Evolutionary conservation across 1,284 basidiomycete species (phyloP).

Genomic region (Moesziomyces sp.): DNA sequence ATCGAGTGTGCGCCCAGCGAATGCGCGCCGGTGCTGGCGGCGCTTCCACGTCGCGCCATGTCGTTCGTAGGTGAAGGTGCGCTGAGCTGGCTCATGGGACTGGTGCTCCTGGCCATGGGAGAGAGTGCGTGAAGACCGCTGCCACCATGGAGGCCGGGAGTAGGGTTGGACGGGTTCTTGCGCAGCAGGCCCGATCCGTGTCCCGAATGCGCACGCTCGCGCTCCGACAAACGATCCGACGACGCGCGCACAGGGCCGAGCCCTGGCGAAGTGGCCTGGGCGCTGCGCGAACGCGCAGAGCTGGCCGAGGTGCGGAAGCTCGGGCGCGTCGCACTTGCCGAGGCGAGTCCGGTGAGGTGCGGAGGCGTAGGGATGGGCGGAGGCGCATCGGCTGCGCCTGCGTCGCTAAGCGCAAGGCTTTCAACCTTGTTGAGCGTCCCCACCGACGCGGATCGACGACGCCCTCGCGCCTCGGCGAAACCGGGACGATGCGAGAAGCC

Average conservation of each 20-base stretch:
- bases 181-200: conserved; percentile 51
- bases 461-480: conserved; percentile 42
- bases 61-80: conserved; percentile 29
- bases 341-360: conserved; percentile 15
- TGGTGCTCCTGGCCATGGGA: conserved; percentile 35
- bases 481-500: conserved; percentile 30
- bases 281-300: conserved; percentile 34
- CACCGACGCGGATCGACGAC: conserved; percentile 36
- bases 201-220: conserved; percentile 46
- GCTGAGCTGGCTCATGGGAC: conserved; percentile 38
- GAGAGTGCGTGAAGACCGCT: conserved; percentile 38
- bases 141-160: conserved; percentile 50
- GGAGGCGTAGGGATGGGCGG: conserved; percentile 9
- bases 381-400: conserved; percentile 8
- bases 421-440: conserved; percentile 32
- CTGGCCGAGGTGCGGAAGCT: conserved; percentile 36
- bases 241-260: conserved; percentile 52
- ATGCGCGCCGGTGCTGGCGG: conserved; percentile 23
- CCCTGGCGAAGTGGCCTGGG: conserved; percentile 34
- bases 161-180: conserved; percentile 63
- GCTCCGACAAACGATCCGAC: conserved; percentile 53
- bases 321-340: conserved; percentile 12
- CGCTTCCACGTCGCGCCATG: conserved; percentile 19
- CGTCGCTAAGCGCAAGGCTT: conserved; percentile 25
- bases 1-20: conserved; percentile 17